phyloP scores from a whole-genome alignment of 805 yeast genomes.

The Candida fluviatilis region DNA sequence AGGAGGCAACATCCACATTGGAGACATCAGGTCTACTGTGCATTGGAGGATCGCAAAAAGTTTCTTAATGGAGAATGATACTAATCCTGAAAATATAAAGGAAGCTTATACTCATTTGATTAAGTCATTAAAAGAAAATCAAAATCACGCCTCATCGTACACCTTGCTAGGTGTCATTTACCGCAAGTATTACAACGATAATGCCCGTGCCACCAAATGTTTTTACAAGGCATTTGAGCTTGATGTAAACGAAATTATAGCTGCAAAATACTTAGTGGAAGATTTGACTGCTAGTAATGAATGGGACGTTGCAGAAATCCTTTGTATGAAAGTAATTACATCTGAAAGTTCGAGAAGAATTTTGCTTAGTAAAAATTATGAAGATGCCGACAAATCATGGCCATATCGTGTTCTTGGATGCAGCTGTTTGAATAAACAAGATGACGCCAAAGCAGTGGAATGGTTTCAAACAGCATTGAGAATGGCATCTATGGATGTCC shows the following conservation, averaged over 20 bases:
- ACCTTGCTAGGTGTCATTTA: constrained; percentile 80
- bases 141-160: constrained; percentile 72
- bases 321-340: constrained; percentile 62
- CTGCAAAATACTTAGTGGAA: constrained; percentile 70
- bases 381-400: constrained; percentile 56
- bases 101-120: constrained; percentile 57
- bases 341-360: constrained; percentile 57
- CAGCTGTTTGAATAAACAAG: constrained; percentile 63
- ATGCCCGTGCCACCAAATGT: constrained; percentile 73
- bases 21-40: constrained; percentile 54
- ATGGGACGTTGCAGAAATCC: constrained; percentile 80
- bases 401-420: constrained; percentile 87
- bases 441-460: constrained; percentile 76
- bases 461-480: constrained; percentile 86
- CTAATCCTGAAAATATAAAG: constrained; percentile 23
- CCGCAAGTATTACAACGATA: constrained; percentile 52
- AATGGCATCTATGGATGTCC: constrained; percentile 57
- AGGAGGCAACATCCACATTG: constrained; percentile 50
- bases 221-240: constrained; percentile 87
- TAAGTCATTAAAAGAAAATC: constrained; percentile 57
- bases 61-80: constrained; percentile 33
- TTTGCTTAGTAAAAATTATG: constrained; percentile 27
- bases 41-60: constrained; percentile 76
- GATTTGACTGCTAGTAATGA: constrained; percentile 65
- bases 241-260: constrained; percentile 67